phyloP scores from a whole-genome alignment of 495 filamentous ascomycete genomes.

The Pseudomonodictys pantanalensis region DNA sequence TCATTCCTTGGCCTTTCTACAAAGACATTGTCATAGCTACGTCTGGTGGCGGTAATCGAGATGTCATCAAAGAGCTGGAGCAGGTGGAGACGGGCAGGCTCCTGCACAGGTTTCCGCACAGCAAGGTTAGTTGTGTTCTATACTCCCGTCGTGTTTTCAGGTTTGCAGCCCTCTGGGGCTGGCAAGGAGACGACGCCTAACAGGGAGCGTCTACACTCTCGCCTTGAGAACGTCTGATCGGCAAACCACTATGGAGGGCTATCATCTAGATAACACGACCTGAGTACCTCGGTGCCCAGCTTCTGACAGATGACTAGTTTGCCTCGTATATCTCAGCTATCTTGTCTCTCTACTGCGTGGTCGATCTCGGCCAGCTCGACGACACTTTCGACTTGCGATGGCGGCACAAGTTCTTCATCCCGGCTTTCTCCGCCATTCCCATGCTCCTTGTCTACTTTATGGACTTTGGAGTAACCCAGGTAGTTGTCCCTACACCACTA shows the following conservation, averaged over 20 bases:
- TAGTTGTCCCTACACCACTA: constrained; percentile 82
- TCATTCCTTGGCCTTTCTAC: constrained; percentile 96
- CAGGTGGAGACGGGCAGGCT: constrained; percentile 74
- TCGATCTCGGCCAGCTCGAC: constrained; percentile 88
- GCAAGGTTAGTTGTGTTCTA: too few relatives aligned
- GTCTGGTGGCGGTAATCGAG: constrained; percentile 86
- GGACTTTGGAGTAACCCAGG: constrained; percentile 92
- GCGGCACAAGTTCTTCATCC: constrained; percentile 97
- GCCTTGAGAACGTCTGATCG: too few relatives aligned
- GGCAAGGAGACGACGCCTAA: too few relatives aligned
- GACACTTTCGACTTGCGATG: constrained; percentile 98
- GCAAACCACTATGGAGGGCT: too few relatives aligned
- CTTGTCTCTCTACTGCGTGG: constrained; percentile 82
- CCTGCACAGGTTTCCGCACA: constrained; percentile 88
- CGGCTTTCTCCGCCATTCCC: constrained; percentile 87
- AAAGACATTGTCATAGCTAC: constrained; percentile 97
- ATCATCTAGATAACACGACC: too few relatives aligned
- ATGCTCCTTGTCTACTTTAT: constrained; percentile 97
- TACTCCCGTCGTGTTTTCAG: too few relatives aligned
- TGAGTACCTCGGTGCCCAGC: too few relatives aligned
- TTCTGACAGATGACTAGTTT: constrained; percentile 55
- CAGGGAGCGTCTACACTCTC: too few relatives aligned
- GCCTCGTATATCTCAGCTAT: constrained; percentile 93
- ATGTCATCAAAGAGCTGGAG: constrained; percentile 65
- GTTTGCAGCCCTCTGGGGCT: too few relatives aligned